Evolutionary conservation across 2,329 filamentous ascomycete species (phyloP).

Genomic region (Emmonsiellopsis sp.): DNA sequence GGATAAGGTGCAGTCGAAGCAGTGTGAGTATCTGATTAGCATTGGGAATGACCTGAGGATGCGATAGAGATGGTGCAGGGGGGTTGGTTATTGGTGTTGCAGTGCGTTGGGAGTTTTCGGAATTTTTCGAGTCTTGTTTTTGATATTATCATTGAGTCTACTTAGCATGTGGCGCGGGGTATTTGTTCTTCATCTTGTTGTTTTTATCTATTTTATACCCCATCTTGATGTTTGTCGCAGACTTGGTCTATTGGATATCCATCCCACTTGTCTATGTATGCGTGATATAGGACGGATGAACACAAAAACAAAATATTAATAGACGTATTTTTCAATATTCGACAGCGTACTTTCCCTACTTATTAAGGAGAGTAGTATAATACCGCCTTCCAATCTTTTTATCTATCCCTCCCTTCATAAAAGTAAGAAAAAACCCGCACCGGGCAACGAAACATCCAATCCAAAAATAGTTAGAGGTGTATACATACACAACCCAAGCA

Average conservation of each 20-base stretch:
- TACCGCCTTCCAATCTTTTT: neutral
- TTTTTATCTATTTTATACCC: too few species aligned
- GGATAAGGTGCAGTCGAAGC: conserved; percentile 26
- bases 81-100: neutral
- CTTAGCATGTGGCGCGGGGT: too few species aligned
- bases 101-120: neutral
- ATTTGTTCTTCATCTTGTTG: too few species aligned
- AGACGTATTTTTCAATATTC: too few species aligned
- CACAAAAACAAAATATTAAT: too few species aligned
- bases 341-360: too few species aligned
- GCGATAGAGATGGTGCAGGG: conserved; percentile 16
- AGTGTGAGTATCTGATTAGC: conserved; percentile 41
- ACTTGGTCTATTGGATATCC: too few species aligned
- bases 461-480: neutral
- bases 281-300: too few species aligned
- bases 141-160: neutral
- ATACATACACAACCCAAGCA: neutral
- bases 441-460: neutral
- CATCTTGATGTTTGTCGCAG: too few species aligned
- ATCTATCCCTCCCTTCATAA: neutral
- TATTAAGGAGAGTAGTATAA: too few species aligned
- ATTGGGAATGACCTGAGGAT: conserved; percentile 43
- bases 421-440: neutral
- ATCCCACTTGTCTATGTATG: too few species aligned
- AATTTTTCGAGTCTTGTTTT: neutral